Evolutionary conservation across 2,329 filamentous ascomycete genomes (phyloP).

Genomic region (Dothistroma septosporum): DNA sequence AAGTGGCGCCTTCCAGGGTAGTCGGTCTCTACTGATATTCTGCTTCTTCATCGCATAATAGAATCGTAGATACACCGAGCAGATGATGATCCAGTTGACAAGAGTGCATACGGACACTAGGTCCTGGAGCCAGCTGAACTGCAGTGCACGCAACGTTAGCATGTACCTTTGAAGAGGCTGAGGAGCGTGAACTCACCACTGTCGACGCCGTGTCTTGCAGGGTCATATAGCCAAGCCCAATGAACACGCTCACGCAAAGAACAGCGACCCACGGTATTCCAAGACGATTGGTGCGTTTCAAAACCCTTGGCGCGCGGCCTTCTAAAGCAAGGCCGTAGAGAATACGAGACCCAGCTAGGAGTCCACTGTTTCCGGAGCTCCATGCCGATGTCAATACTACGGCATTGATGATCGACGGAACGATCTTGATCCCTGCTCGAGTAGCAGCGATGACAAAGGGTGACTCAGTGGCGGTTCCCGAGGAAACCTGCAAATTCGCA

Average conservation of each 20-base stretch:
- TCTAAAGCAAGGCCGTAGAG: slow-evolving; percentile 56
- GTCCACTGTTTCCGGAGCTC: slow-evolving; percentile 52
- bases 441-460: slow-evolving; percentile 65
- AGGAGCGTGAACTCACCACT: neutral
- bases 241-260: slow-evolving; percentile 10
- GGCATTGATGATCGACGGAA: slow-evolving; percentile 65
- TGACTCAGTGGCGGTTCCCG: slow-evolving; percentile 43
- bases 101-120: slow-evolving; percentile 64
- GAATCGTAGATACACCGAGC: slow-evolving; percentile 61
- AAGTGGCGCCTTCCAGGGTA: slow-evolving; percentile 63
- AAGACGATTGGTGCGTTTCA: slow-evolving; percentile 39
- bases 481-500: slow-evolving; percentile 27
- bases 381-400: slow-evolving; percentile 64
- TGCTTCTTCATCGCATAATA: slow-evolving; percentile 54
- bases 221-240: slow-evolving; percentile 17
- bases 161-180: neutral
- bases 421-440: slow-evolving; percentile 55
- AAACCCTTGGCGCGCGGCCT: slow-evolving; percentile 57
- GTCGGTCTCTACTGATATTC: slow-evolving; percentile 52
- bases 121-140: slow-evolving; percentile 62
- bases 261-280: slow-evolving; percentile 22
- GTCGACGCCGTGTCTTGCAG: slow-evolving; percentile 11
- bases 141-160: neutral
- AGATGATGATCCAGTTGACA: slow-evolving; percentile 61
- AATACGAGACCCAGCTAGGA: slow-evolving; percentile 50